Evolutionary conservation across 1,139 yeast genomes (phyloP), one percentile per base, ranked within the genome.

Genomic region (Lodderomyces oxycetoniae): DNA sequence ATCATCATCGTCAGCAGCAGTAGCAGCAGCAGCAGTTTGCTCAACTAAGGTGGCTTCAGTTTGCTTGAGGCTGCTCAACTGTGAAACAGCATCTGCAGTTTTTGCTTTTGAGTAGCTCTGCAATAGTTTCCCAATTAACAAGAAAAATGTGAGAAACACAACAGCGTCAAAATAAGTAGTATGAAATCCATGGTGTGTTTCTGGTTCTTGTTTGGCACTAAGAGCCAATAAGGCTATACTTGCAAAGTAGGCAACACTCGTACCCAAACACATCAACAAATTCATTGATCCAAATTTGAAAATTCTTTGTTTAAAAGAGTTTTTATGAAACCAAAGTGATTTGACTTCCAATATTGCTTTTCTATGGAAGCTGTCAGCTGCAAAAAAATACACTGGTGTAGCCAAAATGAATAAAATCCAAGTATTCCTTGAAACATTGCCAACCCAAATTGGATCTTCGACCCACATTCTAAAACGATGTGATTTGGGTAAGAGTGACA

Each of bases 261-360:
- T 83, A 11, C 93, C 93, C 33, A 82, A 57, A 35, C 77, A 67
- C 79, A 83, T 79, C 43, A 81, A 65, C 45, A 81, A 54, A 50
- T 74, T 82, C 93, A 83, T 83, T 2, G 88, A 79, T 0, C 93
- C 93, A 56, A 83, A 83, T 46, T 71, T 72, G 48, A 82, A 71
- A 5, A 82, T 43, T 31, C 88, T 59, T 41, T 75, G 65, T 23
- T 53, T 63, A 68, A 78, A 77, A 1, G 80, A 60, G 32, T 74
- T 77, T 31, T 72, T 73, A 31, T 66, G 64, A 17, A 63, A 52
- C 86, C 86, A 79, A 28, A 82, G 53, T 3, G 75, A 64, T 38
- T 61, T 53, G 4, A 82, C 42, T 49, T 83, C 91, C 37, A 67
- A 67, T 20, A 77, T 21, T 0, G 91, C 86, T 47, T 80, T 82